Percentiles rank a stretch among this genome's conserved stretches.
These are phyloP conservation scores for Macrotyloma uniflorum DNA, from an alignment of 306 rosid genomes.

Conservation along the genomic window DNA sequence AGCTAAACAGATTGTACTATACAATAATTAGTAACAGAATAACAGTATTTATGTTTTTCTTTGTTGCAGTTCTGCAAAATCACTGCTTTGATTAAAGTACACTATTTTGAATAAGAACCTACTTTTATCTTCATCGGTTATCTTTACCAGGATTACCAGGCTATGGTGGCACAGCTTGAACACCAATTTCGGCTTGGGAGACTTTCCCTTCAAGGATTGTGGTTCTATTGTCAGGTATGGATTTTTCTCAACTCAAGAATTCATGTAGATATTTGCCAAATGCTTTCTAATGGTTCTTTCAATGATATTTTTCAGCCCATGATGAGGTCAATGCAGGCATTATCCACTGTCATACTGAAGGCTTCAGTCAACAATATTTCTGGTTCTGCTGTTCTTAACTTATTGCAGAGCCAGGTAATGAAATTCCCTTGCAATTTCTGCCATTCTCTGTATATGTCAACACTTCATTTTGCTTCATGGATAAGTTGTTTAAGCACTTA, in stretches of 20 bases:
- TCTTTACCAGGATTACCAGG: slow-evolving; percentile 82
- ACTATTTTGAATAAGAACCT: slow-evolving; percentile 31
- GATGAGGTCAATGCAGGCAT: slow-evolving; percentile 92
- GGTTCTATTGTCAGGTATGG: slow-evolving; percentile 96
- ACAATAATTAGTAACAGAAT: slow-evolving; percentile 17
- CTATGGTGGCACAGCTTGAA: slow-evolving; percentile 97
- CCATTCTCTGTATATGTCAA: slow-evolving; percentile 15
- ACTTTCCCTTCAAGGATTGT: slow-evolving; percentile 95
- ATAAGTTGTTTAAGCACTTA: slow-evolving; percentile 26
- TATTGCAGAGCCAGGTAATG: slow-evolving; percentile 91
- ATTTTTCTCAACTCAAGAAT: slow-evolving; percentile 36
- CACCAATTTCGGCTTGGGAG: slow-evolving; percentile 94
- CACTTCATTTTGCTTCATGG: background rate
- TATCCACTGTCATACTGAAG: slow-evolving; percentile 75
- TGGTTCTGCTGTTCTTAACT: slow-evolving; percentile 95
- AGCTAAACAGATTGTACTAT: slow-evolving; percentile 20
- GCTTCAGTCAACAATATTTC: slow-evolving; percentile 75
- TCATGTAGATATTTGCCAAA: slow-evolving; percentile 22
- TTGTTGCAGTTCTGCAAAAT: slow-evolving; percentile 17
- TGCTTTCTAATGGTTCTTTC: slow-evolving; percentile 38
- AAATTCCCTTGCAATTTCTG: background rate
- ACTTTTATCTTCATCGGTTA: slow-evolving; percentile 28
- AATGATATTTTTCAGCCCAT: slow-evolving; percentile 67
- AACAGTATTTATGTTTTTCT: background rate
- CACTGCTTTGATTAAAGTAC: slow-evolving; percentile 24